Percentiles rank a stretch among this genome's conserved stretches.
Evolutionary conservation across 352 stramenopile species (phyloP).

Genomic region (Pythium utonaiense): DNA sequence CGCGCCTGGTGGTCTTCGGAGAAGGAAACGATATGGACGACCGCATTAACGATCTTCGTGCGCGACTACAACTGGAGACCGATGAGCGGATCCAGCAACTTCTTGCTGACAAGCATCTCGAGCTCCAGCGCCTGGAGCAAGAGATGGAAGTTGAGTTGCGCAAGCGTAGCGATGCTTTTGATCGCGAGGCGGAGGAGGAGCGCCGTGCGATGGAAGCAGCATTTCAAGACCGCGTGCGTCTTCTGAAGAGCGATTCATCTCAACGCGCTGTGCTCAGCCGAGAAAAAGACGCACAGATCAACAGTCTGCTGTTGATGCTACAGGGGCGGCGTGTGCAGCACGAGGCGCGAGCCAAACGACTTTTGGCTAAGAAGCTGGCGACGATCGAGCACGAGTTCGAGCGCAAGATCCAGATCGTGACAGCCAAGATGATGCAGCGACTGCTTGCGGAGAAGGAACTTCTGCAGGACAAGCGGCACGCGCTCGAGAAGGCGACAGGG

Average conservation of each 20-base stretch:
- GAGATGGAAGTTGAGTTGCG: slow-evolving; percentile 28
- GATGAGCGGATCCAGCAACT: slow-evolving; percentile 46
- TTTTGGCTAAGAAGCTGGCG: background rate
- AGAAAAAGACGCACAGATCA: slow-evolving; percentile 41
- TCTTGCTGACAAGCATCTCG: slow-evolving; percentile 28
- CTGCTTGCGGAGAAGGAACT: slow-evolving; percentile 50
- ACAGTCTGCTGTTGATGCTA: slow-evolving; percentile 48
- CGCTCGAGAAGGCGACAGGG: slow-evolving; percentile 16
- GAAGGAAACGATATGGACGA: slow-evolving; percentile 25
- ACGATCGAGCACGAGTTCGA: slow-evolving; percentile 52
- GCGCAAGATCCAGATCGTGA: slow-evolving; percentile 43
- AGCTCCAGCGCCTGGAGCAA: slow-evolving; percentile 27
- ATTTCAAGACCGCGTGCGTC: slow-evolving; percentile 15
- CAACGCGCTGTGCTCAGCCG: background rate
- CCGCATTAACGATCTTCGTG: slow-evolving; percentile 40
- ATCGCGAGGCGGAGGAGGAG: slow-evolving; percentile 32
- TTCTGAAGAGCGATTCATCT: slow-evolving; percentile 20
- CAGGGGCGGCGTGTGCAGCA: slow-evolving; percentile 23
- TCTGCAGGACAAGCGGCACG: slow-evolving; percentile 33
- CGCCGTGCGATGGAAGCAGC: slow-evolving; percentile 27
- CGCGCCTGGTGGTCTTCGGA: background rate
- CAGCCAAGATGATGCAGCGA: slow-evolving; percentile 45
- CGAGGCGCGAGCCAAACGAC: slow-evolving; percentile 25
- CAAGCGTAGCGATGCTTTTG: slow-evolving; percentile 25
- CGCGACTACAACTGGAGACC: slow-evolving; percentile 44